A percentile compares a stretch with the other conserved stretches of the same genome.
These are phyloP conservation scores for Geoglossum cookeanum DNA, from an alignment of 2,329 filamentous ascomycete species.

Conservation along the genomic window DNA sequence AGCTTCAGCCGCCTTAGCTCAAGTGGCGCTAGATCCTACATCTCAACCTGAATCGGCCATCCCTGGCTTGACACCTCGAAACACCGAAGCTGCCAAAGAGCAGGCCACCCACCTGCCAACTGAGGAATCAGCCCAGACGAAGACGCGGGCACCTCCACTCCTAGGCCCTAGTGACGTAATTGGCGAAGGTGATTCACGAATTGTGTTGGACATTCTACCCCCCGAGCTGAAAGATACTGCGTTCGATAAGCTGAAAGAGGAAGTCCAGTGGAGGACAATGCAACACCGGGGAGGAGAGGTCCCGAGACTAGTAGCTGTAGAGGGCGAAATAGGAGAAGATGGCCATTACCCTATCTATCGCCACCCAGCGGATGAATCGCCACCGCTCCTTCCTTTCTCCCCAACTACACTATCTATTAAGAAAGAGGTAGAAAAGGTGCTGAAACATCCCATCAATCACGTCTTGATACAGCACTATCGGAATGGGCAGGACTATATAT, in stretches of 20 bases:
- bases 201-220: conserved; percentile 53
- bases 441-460: conserved; percentile 67
- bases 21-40: not conserved
- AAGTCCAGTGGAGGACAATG: conserved; percentile 84
- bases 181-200: conserved; percentile 46
- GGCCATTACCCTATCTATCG: conserved; percentile 79
- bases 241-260: conserved; percentile 51
- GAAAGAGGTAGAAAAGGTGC: conserved; percentile 44
- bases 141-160: not conserved
- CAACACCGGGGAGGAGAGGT: conserved; percentile 81
- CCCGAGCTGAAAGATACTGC: conserved; percentile 33
- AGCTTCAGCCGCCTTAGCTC: not conserved
- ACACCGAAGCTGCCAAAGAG: not conserved
- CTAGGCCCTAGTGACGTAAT: not conserved
- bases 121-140: not conserved
- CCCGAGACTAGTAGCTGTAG: conserved; percentile 75
- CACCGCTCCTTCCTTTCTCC: conserved; percentile 58
- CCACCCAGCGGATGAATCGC: conserved; percentile 77
- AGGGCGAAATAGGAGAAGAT: conserved; percentile 47
- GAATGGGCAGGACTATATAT: conserved; percentile 76
- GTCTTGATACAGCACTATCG: conserved; percentile 86
- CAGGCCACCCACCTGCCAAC: not conserved
- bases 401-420: conserved; percentile 51
- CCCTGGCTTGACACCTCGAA: not conserved
- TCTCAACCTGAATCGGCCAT: not conserved